phyloP scores from a whole-genome alignment of 805 yeast genomes.

The Kregervanrija pseudodelftensis region DNA sequence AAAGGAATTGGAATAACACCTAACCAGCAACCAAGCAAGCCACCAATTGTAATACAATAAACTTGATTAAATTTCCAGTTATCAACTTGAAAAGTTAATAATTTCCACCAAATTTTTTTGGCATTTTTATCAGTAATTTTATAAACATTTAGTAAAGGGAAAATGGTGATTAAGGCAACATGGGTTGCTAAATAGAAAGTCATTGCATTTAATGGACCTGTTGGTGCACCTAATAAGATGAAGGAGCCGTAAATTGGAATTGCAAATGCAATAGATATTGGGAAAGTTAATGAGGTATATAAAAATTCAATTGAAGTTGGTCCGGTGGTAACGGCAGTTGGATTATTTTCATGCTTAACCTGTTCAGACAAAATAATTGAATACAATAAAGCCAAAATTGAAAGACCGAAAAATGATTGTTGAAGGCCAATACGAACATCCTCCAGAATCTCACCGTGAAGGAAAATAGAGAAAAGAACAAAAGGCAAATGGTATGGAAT shows the following conservation, averaged over 20 bases:
- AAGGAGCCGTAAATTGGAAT: slow-evolving; percentile 25
- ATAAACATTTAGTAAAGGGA: slow-evolving; percentile 31
- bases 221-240: slow-evolving; percentile 19
- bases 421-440: slow-evolving; percentile 17
- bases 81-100: slow-evolving; percentile 25
- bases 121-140: slow-evolving; percentile 32
- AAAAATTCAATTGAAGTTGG: slow-evolving; percentile 12
- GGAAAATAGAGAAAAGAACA: slow-evolving; percentile 21
- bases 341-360: slow-evolving; percentile 19
- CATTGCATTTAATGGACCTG: slow-evolving; percentile 9
- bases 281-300: slow-evolving; percentile 8
- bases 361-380: slow-evolving; percentile 17
- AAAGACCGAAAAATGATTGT: slow-evolving; percentile 8
- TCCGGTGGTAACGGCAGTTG: slow-evolving; percentile 7
- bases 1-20: slow-evolving; percentile 92
- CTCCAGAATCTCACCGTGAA: slow-evolving; percentile 26
- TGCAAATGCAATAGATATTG: slow-evolving; percentile 12
- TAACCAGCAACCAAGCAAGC: slow-evolving; percentile 72
- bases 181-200: slow-evolving; percentile 15
- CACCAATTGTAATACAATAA: slow-evolving; percentile 35
- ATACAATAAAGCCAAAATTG: slow-evolving; percentile 7
- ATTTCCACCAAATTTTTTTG: slow-evolving; percentile 18
- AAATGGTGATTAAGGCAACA: slow-evolving; percentile 11
- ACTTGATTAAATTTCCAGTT: slow-evolving; percentile 24
- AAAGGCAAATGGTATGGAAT: slow-evolving; percentile 28